These are phyloP conservation scores for Stemphylium lycopersici DNA, from an alignment of 2,329 filamentous ascomycete species.

Conservation along the genomic window DNA sequence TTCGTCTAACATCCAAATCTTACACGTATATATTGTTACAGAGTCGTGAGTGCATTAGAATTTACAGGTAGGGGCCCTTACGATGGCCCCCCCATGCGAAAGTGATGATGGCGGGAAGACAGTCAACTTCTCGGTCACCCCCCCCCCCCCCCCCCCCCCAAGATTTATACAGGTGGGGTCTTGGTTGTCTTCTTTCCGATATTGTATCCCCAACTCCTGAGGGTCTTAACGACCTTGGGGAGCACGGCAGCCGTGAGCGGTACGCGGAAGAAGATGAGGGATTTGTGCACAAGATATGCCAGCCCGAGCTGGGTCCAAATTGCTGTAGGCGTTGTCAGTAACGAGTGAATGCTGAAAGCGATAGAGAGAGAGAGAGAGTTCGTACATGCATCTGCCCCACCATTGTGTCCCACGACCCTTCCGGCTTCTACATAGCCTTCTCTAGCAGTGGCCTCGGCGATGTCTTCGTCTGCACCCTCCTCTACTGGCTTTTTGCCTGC, in stretches of 20 bases:
- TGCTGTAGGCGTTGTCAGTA: conserved; percentile 51
- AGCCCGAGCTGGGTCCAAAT: conserved; percentile 86
- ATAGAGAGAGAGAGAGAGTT: background rate
- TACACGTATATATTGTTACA: conserved; percentile 17
- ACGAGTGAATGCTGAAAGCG: background rate
- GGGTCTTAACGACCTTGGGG: conserved; percentile 89
- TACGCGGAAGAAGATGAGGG: conserved; percentile 94
- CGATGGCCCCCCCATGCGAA: background rate
- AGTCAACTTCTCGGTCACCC: background rate
- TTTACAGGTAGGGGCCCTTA: conserved; percentile 5
- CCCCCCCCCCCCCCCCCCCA: too few relatives aligned
- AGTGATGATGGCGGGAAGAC: background rate
- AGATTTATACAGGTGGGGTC: background rate
- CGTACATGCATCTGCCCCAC: conserved; percentile 74
- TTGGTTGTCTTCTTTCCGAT: conserved; percentile 76
- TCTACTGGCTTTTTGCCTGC: conserved; percentile 58
- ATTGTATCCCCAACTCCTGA: conserved; percentile 91
- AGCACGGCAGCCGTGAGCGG: conserved; percentile 88
- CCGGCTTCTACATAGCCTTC: conserved; percentile 56
- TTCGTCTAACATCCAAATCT: conserved; percentile 7
- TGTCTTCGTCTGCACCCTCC: conserved; percentile 50
- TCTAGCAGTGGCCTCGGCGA: conserved; percentile 34
- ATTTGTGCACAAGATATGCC: conserved; percentile 97
- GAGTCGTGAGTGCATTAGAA: conserved; percentile 16
- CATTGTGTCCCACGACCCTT: conserved; percentile 67